These are phyloP conservation scores for Fusarium irregulare DNA, from an alignment of 2,329 filamentous ascomycete genomes.

Conservation along the genomic window DNA sequence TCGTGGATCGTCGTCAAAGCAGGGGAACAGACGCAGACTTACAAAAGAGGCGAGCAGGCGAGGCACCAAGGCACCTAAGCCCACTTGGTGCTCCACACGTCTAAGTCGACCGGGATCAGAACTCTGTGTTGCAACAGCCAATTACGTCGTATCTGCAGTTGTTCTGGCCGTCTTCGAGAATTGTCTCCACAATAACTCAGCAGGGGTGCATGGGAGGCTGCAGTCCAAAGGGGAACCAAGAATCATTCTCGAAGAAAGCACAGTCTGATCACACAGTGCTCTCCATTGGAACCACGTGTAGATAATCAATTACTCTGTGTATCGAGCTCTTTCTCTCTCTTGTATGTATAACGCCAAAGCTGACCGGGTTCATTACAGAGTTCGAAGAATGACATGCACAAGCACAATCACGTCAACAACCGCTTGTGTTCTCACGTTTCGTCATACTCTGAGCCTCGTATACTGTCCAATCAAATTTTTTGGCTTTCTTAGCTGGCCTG, in stretches of 20 bases:
- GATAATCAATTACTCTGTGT: background rate
- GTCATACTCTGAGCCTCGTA: slow-evolving; percentile 1
- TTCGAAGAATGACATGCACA: background rate
- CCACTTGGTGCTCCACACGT: slow-evolving; percentile 21
- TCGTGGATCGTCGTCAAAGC: slow-evolving; percentile 33
- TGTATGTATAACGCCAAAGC: background rate
- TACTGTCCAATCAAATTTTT: slow-evolving; percentile 18
- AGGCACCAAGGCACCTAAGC: slow-evolving; percentile 36
- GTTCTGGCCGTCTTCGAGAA: slow-evolving; percentile 48
- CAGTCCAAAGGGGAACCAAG: slow-evolving; percentile 39
- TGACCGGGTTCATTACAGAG: background rate
- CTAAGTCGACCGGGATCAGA: slow-evolving; percentile 7
- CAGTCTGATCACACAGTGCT: slow-evolving; percentile 31
- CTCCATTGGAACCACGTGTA: slow-evolving; percentile 2
- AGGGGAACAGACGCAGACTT: slow-evolving; percentile 35
- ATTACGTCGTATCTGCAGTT: slow-evolving; percentile 23
- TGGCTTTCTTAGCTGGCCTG: slow-evolving; percentile 7
- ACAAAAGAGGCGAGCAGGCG: slow-evolving; percentile 37
- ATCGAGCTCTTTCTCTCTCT: background rate
- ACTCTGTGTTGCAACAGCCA: slow-evolving; percentile 9
- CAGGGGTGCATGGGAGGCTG: slow-evolving; percentile 31
- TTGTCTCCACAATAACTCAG: slow-evolving; percentile 34
- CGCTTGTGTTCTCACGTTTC: background rate
- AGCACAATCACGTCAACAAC: background rate
- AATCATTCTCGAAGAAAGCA: slow-evolving; percentile 46